These are phyloP conservation scores for Lineolata rhizophorae DNA, from an alignment of 495 filamentous ascomycete genomes.

Conservation along the genomic window DNA sequence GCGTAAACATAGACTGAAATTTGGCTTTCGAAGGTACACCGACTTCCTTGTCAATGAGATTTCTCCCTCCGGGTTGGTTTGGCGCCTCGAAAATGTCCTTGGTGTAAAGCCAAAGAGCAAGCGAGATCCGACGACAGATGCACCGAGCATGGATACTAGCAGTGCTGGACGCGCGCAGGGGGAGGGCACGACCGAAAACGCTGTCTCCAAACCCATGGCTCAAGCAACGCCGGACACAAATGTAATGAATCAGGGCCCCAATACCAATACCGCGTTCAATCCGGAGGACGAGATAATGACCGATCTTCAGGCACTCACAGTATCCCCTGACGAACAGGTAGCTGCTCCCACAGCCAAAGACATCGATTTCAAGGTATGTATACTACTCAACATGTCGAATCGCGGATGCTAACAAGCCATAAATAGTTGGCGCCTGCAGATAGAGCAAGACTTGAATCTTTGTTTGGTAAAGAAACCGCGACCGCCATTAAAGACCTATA, in stretches of 20 bases:
- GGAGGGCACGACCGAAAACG: background rate
- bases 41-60: slow-evolving; percentile 96
- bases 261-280: no score
- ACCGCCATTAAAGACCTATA: slow-evolving; percentile 11
- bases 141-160: slow-evolving; percentile 1
- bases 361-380: background rate
- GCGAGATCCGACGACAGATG: slow-evolving; percentile 4
- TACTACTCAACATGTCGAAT: background rate
- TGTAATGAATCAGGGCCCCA: background rate
- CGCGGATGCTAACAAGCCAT: no score
- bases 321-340: background rate
- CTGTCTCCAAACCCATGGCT: background rate
- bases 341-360: background rate
- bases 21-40: slow-evolving; percentile 40
- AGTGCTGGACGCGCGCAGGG: slow-evolving; percentile 1
- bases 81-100: slow-evolving; percentile 38
- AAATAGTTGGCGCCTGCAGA: background rate
- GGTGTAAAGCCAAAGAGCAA: slow-evolving; percentile 5
- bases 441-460: slow-evolving; percentile 4
- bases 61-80: slow-evolving; percentile 46
- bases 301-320: background rate
- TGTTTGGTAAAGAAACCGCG: slow-evolving; percentile 14
- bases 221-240: background rate
- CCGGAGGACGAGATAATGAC: background rate
- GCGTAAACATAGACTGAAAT: background rate